Base-by-base conservation (phyloP, 495 filamentous ascomycete genomes). In the Talaromyces nanjingensis region DNA sequence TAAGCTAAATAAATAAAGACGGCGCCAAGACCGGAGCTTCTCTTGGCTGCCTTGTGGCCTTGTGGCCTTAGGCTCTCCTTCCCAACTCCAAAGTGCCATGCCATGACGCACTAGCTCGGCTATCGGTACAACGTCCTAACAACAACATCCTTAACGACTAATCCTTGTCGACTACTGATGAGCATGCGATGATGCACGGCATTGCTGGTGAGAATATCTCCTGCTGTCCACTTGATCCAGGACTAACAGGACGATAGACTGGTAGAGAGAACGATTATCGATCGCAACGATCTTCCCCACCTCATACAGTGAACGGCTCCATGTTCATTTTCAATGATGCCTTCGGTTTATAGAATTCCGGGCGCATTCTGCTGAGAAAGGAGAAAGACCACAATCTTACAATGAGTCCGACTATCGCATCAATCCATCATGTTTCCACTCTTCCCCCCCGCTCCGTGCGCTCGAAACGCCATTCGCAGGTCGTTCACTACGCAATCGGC, bases 401-500 rank as follows among this genome's bases (percentile, higher is more conserved):
- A 14, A 62, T 62, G 60, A 62, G 60, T 47, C 25, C 12, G 24
- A 27, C 22, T 27, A 18, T 33, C 25, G 22, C 25, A 31, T 33
- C 45, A 33, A 14, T 33, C 24, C 27, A 62, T 54, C 25, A 60
- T 60, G 59, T 60, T 20, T 16, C 29, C 42, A 62, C 29, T 22
- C 14, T 27, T 54, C 6, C 16, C 20, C 24, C 8, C 60, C 14
- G 25, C 27, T 25, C 52, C 6, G 47, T 54, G 60, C 18, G 29
- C 31, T 34, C 42, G 45, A 33, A 49, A 20, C 47, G 42, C 60
- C 29, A 53, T 53, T n/a, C 29, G 39, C 60, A 62, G 45, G 45
- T 33, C 45, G 8, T 54, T 62, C 29, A 27, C 60, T 24, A 34
- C 42, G 27, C 11, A 54, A 0, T 31, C 47, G 8, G 18, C 42